These are phyloP conservation scores for Leishmania tropica DNA, from an alignment of 208 protist species.

Conservation along the genomic window DNA sequence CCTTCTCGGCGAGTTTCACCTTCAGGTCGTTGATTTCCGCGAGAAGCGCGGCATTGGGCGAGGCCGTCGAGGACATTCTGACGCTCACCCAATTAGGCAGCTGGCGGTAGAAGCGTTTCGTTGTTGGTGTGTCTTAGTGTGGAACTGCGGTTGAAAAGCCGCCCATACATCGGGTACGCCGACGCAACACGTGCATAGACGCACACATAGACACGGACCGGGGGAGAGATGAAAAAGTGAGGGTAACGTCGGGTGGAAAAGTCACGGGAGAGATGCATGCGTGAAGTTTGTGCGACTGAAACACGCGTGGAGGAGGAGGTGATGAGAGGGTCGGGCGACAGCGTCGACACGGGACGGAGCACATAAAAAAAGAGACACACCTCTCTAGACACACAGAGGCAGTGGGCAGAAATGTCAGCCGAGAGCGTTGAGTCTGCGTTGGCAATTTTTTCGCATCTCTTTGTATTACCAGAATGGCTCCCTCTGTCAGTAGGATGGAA, in stretches of 20 bases:
- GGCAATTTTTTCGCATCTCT: not conserved
- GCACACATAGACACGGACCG: not conserved
- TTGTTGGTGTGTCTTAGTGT: slow-evolving; percentile 4
- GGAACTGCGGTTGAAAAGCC: not conserved
- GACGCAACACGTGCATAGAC: not conserved
- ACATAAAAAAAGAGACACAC: not conserved
- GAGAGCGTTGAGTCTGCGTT: not conserved
- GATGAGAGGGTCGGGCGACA: not conserved
- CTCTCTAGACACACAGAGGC: not conserved
- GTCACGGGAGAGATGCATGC: not conserved
- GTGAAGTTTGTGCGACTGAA: not conserved
- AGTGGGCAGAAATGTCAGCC: not conserved
- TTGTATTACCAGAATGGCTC: not conserved
- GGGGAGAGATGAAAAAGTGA: slow-evolving; percentile 2
- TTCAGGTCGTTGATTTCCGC: slow-evolving; percentile 74
- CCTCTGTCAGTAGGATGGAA: not conserved
- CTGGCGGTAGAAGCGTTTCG: slow-evolving; percentile 24
- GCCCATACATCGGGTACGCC: not conserved
- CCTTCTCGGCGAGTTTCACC: slow-evolving; percentile 48
- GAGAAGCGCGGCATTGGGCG: slow-evolving; percentile 44
- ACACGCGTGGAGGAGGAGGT: not conserved
- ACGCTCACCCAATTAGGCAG: slow-evolving; percentile 9
- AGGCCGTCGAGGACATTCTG: slow-evolving; percentile 20
- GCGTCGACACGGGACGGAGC: not conserved
- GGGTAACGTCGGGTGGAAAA: not conserved